Evolutionary conservation across 768 basidiomycete species (phyloP).

Genomic region (Daedaleopsis sinensis): DNA sequence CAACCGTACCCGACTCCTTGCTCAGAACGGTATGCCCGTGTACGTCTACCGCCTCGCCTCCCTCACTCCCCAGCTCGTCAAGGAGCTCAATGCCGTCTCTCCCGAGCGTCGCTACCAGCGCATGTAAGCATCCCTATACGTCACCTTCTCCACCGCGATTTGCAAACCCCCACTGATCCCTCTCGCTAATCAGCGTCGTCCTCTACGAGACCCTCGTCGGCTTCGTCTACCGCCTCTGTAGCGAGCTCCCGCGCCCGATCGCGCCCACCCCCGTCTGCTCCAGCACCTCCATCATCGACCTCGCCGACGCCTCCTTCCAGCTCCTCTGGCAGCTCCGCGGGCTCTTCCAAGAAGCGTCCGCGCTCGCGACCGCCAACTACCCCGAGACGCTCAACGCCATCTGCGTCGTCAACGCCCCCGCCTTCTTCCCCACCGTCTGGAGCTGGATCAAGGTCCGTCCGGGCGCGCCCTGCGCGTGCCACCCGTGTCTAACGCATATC

Average conservation of each 20-base stretch:
- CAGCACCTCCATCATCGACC: conserved; percentile 71
- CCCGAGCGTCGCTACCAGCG: conserved; percentile 63
- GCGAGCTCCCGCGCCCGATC: conserved; percentile 55
- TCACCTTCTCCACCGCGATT: neutral
- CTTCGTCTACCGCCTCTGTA: conserved; percentile 68
- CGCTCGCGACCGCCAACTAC: conserved; percentile 77
- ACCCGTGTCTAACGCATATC: neutral
- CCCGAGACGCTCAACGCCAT: conserved; percentile 75
- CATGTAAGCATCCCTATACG: conserved; percentile 54
- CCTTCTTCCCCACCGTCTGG: conserved; percentile 85
- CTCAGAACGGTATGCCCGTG: conserved; percentile 66
- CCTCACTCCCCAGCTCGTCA: conserved; percentile 52
- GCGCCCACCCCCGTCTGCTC: conserved; percentile 58
- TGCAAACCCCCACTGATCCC: neutral
- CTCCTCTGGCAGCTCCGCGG: conserved; percentile 70
- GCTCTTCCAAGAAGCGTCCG: conserved; percentile 77
- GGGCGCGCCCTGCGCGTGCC: neutral
- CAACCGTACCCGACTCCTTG: neutral
- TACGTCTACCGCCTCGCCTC: conserved; percentile 80
- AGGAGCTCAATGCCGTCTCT: conserved; percentile 59
- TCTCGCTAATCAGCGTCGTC: conserved; percentile 56
- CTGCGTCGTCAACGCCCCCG: conserved; percentile 76
- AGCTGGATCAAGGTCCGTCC: conserved; percentile 72
- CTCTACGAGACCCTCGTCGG: conserved; percentile 69
- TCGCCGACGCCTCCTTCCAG: conserved; percentile 60